phyloP scores from a whole-genome alignment of 148 eudicot species.

The Rhododendron ovatum region DNA sequence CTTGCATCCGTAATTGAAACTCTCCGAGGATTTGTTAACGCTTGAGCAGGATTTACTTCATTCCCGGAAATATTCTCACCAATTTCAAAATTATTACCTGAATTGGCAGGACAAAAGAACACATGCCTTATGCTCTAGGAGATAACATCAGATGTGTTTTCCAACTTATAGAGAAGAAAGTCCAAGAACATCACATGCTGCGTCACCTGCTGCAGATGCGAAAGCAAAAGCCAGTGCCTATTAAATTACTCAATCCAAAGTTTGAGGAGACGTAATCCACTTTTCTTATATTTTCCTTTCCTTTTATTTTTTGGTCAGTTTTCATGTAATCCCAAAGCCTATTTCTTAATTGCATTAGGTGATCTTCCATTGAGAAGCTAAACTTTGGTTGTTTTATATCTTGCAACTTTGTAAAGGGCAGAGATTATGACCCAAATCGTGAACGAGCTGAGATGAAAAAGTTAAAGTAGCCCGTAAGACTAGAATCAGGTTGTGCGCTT shows the following conservation, averaged over 20 bases:
- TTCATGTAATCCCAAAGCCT: neutral
- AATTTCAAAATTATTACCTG: constrained; percentile 33
- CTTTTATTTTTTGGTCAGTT: neutral
- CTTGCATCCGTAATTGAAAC: constrained; percentile 58
- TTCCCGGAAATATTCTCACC: constrained; percentile 74
- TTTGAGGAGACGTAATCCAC: constrained; percentile 70
- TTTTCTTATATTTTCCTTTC: neutral
- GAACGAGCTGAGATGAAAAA: constrained; percentile 61
- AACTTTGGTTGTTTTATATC: neutral
- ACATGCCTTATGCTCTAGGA: constrained; percentile 45
- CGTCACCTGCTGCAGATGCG: constrained; percentile 70
- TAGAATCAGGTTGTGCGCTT: too few relatives aligned
- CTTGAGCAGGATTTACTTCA: constrained; percentile 53
- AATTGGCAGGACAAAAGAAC: constrained; percentile 43
- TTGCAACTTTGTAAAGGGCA: constrained; percentile 73
- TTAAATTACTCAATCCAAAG: constrained; percentile 59
- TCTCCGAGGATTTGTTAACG: constrained; percentile 48
- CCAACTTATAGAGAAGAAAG: constrained; percentile 41
- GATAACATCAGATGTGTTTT: constrained; percentile 45
- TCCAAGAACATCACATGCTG: constrained; percentile 42
- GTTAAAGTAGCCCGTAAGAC: constrained; percentile 36
- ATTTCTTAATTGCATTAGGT: neutral
- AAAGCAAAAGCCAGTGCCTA: constrained; percentile 69
- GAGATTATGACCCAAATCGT: constrained; percentile 95
- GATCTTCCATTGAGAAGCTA: neutral